A percentile compares a stretch with the other conserved stretches of the same genome.
phyloP scores from a whole-genome alignment of 192 early-diverging fungal species.

The Coemansia sp. region DNA sequence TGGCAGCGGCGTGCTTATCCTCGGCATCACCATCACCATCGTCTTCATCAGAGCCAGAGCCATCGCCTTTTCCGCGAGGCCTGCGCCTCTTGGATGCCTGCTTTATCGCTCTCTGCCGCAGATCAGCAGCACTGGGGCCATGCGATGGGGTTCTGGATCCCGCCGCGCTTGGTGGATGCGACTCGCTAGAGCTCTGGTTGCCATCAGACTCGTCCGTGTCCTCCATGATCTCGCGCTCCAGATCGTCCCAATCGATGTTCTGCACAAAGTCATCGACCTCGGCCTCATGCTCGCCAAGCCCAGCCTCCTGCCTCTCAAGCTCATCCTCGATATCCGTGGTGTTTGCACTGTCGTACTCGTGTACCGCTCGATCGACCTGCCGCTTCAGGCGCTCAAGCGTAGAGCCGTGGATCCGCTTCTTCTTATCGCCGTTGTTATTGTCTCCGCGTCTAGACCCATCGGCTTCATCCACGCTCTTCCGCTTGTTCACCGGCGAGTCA shows the following conservation, averaged over 20 bases:
- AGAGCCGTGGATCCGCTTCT: conserved; percentile 10
- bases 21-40: conserved; percentile 10
- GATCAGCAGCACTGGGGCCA: conserved; percentile 5
- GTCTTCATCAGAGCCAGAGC: conserved; percentile 3
- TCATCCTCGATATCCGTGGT: conserved; percentile 54
- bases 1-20: neutral
- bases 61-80: conserved; percentile 7
- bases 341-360: conserved; percentile 52
- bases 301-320: conserved; percentile 53
- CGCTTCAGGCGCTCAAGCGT: conserved; percentile 25
- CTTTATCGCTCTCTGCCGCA: conserved; percentile 25
- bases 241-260: conserved; percentile 57
- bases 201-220: conserved; percentile 52
- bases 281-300: conserved; percentile 53
- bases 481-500: conserved; percentile 10
- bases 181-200: conserved; percentile 1
- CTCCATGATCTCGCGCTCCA: conserved; percentile 57
- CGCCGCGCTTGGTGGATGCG: conserved; percentile 10
- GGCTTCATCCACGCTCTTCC: conserved; percentile 11
- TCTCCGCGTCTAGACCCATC: neutral
- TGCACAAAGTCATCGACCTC: conserved; percentile 60
- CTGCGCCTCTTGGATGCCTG: conserved; percentile 30
- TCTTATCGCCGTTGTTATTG: conserved; percentile 12
- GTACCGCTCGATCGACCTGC: conserved; percentile 16
- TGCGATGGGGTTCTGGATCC: conserved; percentile 15